Evolutionary conservation across 495 filamentous ascomycete genomes (phyloP).

Genomic region (Podospora pseudoanserina): DNA sequence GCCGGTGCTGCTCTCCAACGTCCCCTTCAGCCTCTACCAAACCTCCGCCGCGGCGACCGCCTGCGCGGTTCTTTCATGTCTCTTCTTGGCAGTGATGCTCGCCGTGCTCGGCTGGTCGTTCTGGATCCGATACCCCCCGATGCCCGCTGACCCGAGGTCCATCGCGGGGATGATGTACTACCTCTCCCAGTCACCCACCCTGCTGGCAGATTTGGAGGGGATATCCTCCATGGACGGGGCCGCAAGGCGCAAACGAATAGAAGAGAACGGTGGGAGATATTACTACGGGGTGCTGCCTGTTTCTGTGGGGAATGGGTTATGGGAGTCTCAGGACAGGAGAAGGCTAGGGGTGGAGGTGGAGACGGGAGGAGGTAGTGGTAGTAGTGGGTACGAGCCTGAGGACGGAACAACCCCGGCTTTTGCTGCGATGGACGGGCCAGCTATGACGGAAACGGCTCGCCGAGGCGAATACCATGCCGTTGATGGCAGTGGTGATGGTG

Average conservation of each 20-base stretch:
- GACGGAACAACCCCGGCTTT: conserved; percentile 5
- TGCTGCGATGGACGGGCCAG: background rate
- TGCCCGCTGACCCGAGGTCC: conserved; percentile 36
- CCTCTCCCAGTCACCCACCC: conserved; percentile 24
- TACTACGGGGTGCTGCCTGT: conserved; percentile 29
- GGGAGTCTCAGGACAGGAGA: conserved; percentile 8
- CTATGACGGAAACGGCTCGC: background rate
- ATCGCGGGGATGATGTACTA: conserved; percentile 36
- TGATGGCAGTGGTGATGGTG: background rate
- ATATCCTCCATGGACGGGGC: conserved; percentile 23
- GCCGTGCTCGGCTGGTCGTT: conserved; percentile 26
- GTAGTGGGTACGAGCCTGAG: background rate
- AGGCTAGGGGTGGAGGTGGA: conserved; percentile 31
- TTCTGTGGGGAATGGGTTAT: conserved; percentile 9
- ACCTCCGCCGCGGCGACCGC: conserved; percentile 24
- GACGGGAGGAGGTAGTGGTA: background rate
- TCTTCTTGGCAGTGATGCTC: conserved; percentile 27
- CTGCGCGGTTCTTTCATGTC: conserved; percentile 24
- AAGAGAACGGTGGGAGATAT: conserved; percentile 27
- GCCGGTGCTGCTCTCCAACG: conserved; percentile 34
- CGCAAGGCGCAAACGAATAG: conserved; percentile 20
- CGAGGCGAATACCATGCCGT: background rate
- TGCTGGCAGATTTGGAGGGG: conserved; percentile 29
- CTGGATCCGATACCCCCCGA: conserved; percentile 31
- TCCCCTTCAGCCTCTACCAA: conserved; percentile 34